Evolutionary conservation across 2,329 filamentous ascomycete genomes (phyloP).

Genomic region (Hawksworthiomyces lignivorus): DNA sequence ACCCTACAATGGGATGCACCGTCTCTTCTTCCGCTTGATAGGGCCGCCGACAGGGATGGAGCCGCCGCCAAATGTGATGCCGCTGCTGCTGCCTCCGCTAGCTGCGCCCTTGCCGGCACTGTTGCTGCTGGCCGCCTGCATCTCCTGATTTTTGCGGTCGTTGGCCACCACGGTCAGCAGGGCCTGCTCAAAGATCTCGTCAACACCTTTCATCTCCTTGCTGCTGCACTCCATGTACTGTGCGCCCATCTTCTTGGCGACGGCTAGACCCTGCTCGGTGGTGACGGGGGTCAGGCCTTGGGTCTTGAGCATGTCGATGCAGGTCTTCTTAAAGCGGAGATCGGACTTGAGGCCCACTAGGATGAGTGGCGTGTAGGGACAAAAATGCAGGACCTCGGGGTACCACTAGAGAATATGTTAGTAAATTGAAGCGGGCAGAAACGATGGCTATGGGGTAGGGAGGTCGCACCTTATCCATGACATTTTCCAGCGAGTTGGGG

Average conservation of each 20-base stretch:
- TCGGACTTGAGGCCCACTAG: conserved; percentile 96
- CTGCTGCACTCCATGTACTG: conserved; percentile 97
- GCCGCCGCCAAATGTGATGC: conserved; percentile 23
- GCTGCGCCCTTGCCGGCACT: conserved; percentile 22
- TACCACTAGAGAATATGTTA: conserved; percentile 67
- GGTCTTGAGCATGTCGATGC: conserved; percentile 97
- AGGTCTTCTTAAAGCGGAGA: conserved; percentile 88
- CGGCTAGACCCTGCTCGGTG: conserved; percentile 75
- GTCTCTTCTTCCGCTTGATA: conserved; percentile 75
- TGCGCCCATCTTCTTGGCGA: conserved; percentile 89
- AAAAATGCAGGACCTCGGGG: conserved; percentile 97
- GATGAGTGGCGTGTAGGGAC: conserved; percentile 91
- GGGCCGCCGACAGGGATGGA: conserved; percentile 31
- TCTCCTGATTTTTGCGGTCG: conserved; percentile 57
- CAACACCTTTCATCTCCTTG: conserved; percentile 92
- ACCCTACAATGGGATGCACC: conserved; percentile 67
- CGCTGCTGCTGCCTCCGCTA: conserved; percentile 27
- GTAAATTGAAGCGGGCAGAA: too few relatives aligned
- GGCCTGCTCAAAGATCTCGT: conserved; percentile 90
- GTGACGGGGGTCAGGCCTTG: conserved; percentile 95
- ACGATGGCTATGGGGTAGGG: too few relatives aligned
- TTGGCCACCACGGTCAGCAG: conserved; percentile 85
- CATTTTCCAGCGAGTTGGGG: conserved; percentile 95
- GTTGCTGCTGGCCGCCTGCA: conserved; percentile 24
- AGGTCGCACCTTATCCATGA: conserved; percentile 87